Evolutionary conservation across 768 basidiomycete genomes (phyloP), one percentile per base, ranked within the genome.

Genomic region (Suillus subluteus): DNA sequence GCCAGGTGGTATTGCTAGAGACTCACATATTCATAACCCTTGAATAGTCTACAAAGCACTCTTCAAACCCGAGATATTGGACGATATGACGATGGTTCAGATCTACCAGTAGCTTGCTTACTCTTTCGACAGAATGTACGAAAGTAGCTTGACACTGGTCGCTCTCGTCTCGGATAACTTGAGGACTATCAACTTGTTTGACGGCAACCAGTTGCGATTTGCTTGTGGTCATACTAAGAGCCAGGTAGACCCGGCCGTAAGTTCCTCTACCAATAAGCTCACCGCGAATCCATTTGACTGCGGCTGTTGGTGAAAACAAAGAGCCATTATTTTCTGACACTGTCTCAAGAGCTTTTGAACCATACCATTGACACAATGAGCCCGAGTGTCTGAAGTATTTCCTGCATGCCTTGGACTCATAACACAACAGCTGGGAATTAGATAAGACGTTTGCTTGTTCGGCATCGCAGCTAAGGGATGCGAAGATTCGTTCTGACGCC

Each of bases 1-100:
- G 18, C 9, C 30, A 59, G 44, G 32, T 56, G 6, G 41, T 12
- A 30, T 21, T 65, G 26, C 48, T 35, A 64, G 30, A 18, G 13
- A 86, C 94, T 75, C 75, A 96, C 95, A 98, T 96, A 87, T 94
- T 97, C 69, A 96, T 78, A 78, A 92, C 92, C 48, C 88, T 85
- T 11, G 89, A 32, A 18, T 32, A 12, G 7, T 61, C 59, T 44
- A 88, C 82, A n/a, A 87, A 88, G 2, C 94, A 96, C 78, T 96
- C 92, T 77, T 97, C 95, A 70, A 93, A 93, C 52, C 96, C 98
- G 43, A 99, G 89, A 77, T 99, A 99, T 70, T 96, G 94, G 55
- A 99, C 98, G 71, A 99, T 97, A 71, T 99, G 90, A 30, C 95
- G 92, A 79, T 99, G 98, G 74, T 99, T 97, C 62, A 99, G 83